Evolutionary conservation across 805 yeast species (phyloP).

Genomic region (Teunomyces tritomae): DNA sequence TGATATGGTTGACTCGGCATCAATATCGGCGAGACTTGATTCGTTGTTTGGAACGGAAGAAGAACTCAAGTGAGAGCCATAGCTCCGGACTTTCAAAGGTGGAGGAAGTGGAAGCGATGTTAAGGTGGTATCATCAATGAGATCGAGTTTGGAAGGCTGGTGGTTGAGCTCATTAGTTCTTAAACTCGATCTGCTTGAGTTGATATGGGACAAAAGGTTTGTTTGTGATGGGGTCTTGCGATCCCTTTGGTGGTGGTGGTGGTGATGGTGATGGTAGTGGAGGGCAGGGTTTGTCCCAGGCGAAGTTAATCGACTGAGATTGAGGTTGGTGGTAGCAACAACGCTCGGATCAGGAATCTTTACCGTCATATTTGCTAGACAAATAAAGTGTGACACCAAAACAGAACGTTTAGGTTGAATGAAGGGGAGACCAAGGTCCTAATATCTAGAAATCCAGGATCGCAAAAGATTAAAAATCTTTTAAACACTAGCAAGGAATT

Average conservation of each 20-base stretch:
- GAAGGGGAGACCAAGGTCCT: not conserved
- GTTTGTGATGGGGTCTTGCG: not conserved
- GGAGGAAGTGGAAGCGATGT: conserved; percentile 56
- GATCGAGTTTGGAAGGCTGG: conserved; percentile 44
- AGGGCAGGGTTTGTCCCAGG: conserved; percentile 2
- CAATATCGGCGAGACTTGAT: not conserved
- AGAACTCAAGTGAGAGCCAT: conserved; percentile 7
- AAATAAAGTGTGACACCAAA: not conserved
- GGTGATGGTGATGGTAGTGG: not conserved
- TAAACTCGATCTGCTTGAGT: not conserved
- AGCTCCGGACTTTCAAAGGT: conserved; percentile 29
- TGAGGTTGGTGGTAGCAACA: conserved; percentile 13
- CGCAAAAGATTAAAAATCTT: not conserved
- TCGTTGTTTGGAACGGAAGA: not conserved
- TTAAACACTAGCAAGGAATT: not conserved
- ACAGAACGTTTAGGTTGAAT: not conserved
- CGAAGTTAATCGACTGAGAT: conserved; percentile 9
- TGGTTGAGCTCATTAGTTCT: conserved; percentile 14
- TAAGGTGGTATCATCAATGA: conserved; percentile 45
- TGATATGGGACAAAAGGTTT: not conserved
- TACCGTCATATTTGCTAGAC: not conserved
- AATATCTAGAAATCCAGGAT: not conserved
- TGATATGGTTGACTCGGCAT: not conserved
- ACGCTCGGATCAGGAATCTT: conserved; percentile 9
- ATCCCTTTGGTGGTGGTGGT: not conserved